Evolutionary conservation across 176 grass and related monocot genomes (phyloP).

Genomic region (Thinopyrum elongatum): DNA sequence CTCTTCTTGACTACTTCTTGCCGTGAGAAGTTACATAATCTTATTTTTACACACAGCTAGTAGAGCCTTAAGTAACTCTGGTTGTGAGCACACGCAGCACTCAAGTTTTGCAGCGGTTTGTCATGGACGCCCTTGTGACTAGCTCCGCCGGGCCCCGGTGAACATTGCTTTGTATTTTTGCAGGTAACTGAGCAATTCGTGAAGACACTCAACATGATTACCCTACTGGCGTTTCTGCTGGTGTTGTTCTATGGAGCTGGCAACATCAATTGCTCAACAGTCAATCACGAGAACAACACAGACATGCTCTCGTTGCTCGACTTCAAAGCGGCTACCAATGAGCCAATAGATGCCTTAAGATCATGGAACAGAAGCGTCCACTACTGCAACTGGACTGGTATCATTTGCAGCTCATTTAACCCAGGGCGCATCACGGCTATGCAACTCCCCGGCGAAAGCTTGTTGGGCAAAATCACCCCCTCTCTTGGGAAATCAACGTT

Average conservation of each 20-base stretch:
- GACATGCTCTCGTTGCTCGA: background rate
- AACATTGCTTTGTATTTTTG: background rate
- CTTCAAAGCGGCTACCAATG: background rate
- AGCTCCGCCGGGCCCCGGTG: background rate
- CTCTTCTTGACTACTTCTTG: background rate
- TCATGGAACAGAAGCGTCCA: background rate
- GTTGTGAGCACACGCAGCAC: too few relatives aligned
- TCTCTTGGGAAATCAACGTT: background rate
- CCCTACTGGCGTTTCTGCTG: too few relatives aligned
- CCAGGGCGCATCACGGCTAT: background rate
- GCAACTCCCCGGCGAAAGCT: rapidly evolving
- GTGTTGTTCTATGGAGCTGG: too few relatives aligned
- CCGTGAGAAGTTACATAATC: background rate
- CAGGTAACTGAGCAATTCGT: background rate
- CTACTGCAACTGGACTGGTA: background rate
- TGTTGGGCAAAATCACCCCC: background rate
- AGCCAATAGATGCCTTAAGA: background rate
- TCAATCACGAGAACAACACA: background rate
- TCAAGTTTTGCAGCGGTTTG: too few relatives aligned
- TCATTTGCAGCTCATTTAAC: rapidly evolving
- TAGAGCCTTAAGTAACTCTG: too few relatives aligned
- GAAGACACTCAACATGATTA: too few relatives aligned
- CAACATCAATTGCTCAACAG: too few relatives aligned
- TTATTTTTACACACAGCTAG: too few relatives aligned
- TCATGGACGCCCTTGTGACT: too few relatives aligned